Percentiles rank a stretch among this genome's conserved stretches.
These are phyloP conservation scores for Paulownia fortunei DNA, from an alignment of 257 asterid genomes.

Conservation along the genomic window DNA sequence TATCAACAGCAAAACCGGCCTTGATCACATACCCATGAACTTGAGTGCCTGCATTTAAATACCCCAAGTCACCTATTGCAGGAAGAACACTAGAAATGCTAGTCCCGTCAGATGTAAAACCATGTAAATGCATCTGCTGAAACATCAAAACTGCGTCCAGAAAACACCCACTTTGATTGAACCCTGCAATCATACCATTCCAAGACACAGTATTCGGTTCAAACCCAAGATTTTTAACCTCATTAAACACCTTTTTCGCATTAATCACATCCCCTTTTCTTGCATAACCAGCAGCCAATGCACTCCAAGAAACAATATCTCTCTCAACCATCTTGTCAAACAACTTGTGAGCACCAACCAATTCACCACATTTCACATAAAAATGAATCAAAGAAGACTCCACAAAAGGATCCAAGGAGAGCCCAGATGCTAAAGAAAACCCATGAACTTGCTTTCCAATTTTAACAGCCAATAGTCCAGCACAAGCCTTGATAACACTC, in stretches of 20 bases:
- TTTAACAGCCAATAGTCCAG: slow-evolving; percentile 49
- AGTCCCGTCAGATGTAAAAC: slow-evolving; percentile 63
- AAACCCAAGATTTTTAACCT: slow-evolving; percentile 51
- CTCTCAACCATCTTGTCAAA: slow-evolving; percentile 55
- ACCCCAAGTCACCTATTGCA: slow-evolving; percentile 70
- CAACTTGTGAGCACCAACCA: slow-evolving; percentile 59
- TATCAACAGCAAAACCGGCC: slow-evolving; percentile 63
- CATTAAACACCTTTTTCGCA: slow-evolving; percentile 54
- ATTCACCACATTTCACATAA: slow-evolving; percentile 60
- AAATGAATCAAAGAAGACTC: slow-evolving; percentile 75
- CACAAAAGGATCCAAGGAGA: slow-evolving; percentile 64
- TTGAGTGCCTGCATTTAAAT: slow-evolving; percentile 61
- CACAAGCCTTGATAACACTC: slow-evolving; percentile 71
- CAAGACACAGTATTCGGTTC: slow-evolving; percentile 76
- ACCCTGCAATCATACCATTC: slow-evolving; percentile 97
- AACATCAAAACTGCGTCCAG: slow-evolving; percentile 63
- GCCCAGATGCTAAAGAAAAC: slow-evolving; percentile 62
- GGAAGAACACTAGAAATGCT: slow-evolving; percentile 88
- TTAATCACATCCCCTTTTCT: slow-evolving; percentile 66
- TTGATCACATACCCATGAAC: slow-evolving; percentile 71
- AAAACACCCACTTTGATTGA: slow-evolving; percentile 78
- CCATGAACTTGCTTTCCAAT: slow-evolving; percentile 83
- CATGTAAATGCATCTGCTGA: slow-evolving; percentile 64
- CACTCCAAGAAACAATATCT: slow-evolving; percentile 82
- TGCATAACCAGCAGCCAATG: slow-evolving; percentile 81